These are phyloP conservation scores for Beauveria sp. DNA, from an alignment of 2,329 filamentous ascomycete species.

Conservation along the genomic window DNA sequence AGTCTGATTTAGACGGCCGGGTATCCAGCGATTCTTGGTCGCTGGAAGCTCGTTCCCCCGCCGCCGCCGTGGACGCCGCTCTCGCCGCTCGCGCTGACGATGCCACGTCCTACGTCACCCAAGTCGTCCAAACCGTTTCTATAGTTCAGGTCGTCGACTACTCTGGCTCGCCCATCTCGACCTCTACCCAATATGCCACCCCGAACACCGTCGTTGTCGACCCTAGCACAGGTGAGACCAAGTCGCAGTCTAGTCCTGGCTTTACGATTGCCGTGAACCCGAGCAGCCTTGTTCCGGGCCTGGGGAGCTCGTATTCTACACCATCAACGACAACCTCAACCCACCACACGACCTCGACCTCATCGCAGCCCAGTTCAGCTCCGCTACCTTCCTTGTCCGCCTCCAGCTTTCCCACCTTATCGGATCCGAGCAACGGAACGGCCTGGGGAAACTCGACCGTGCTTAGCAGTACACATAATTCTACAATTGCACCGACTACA, in stretches of 20 bases:
- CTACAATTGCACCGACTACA: neutral
- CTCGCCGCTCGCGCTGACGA: conserved; percentile 4
- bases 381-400: neutral
- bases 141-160: conserved; percentile 46
- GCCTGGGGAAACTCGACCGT: conserved; percentile 5
- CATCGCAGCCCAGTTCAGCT: neutral
- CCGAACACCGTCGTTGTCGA: conserved; percentile 32
- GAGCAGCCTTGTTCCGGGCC: conserved; percentile 2
- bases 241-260: conserved; percentile 24
- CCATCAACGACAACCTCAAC: conserved; percentile 11
- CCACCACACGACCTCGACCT: conserved; percentile 12
- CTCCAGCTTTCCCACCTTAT: conserved; percentile 6
- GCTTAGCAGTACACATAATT: neutral
- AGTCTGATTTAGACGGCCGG: conserved; percentile 12
- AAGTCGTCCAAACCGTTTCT: conserved; percentile 47
- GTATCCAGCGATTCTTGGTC: conserved; percentile 11
- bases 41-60: conserved; percentile 15
- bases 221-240: conserved; percentile 29
- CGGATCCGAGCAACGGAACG: conserved; percentile 9
- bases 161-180: conserved; percentile 35
- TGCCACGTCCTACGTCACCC: conserved; percentile 28
- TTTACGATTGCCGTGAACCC: conserved; percentile 9
- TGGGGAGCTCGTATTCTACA: neutral
- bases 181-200: conserved; percentile 34
- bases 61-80: conserved; percentile 14